phyloP scores from a whole-genome alignment of 148 eudicot species.

The Oxyria digyna region DNA sequence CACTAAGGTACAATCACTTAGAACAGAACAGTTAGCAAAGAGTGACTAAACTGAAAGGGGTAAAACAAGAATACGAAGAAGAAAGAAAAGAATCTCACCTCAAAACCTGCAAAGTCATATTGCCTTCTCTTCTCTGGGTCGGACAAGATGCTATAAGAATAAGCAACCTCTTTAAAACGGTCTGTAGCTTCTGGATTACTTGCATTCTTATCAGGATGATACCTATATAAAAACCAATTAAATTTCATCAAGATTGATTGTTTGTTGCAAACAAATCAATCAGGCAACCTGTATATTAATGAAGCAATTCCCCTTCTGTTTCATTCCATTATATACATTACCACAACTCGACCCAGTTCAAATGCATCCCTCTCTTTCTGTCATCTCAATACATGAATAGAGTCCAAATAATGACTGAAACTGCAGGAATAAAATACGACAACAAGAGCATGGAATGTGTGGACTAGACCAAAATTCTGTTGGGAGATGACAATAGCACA shows the following conservation, averaged over 20 bases:
- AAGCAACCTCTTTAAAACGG: constrained; percentile 94
- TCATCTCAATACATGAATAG: background rate
- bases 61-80: too few species aligned
- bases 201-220: constrained; percentile 97
- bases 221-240: constrained; percentile 36
- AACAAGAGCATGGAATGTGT: background rate
- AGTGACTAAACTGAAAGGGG: too few species aligned
- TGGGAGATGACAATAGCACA: background rate
- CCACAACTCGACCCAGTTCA: background rate
- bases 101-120: constrained; percentile 85
- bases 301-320: background rate
- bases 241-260: background rate
- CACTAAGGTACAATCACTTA: too few species aligned
- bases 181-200: constrained; percentile 92
- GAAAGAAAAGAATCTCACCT: too few species aligned
- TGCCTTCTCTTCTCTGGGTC: constrained; percentile 98
- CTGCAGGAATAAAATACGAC: background rate
- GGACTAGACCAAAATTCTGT: background rate
- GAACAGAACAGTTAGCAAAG: too few species aligned
- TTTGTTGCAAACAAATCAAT: background rate
- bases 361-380: background rate
- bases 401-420: background rate
- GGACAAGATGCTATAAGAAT: constrained; percentile 74
- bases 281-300: background rate
- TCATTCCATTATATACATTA: background rate